Base-by-base conservation (phyloP, 306 rosid species). In the Prunus mume region DNA sequence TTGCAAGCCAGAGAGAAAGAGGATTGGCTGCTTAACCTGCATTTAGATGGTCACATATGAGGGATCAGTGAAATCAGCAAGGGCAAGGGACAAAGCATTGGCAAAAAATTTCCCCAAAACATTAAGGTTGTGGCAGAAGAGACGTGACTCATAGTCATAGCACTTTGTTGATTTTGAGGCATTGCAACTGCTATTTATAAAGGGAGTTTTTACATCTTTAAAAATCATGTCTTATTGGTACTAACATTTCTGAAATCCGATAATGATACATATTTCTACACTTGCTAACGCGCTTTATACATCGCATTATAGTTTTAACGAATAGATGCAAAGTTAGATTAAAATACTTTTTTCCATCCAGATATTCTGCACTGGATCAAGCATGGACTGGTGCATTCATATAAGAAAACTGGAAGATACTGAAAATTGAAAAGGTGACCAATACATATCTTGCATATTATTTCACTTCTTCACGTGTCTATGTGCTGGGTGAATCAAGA, bases 1-100 rank as follows among this genome's bases (percentile, higher is more conserved):
- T 91, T 91, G 97, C 88, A 86, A 81, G 64, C 99, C 99, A 66
- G 98, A 96, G 24, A 96, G 89, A 80, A 96, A 93, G 78, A 96
- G 96, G 81, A 96, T 86, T 54, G 99, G 99, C 87, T 88, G 96
- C 89, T 89, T 91, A 89, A 96, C 77, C 99, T 96, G 88, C 82
- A 81, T 67, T 68, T 64, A 78, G 64, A 73, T 68, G 28, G 73
- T 61, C 45, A 20, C 17, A 57, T 18, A 49, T 61, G 64, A 72
- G 73, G 27, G 45, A 74, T 58, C 9, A 64, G 70, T 49, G 67
- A 75, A 52, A 34, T 65, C 50, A 30, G 25, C 22, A 19, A 71
- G 43, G 58, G 38, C 2, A 38, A 38, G 43, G 43, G 43, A 0
- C 43, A 38, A 38, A 38, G 43, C 43, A 38, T 38, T 2, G 5